Evolutionary conservation across 805 yeast species (phyloP), one percentile per base, ranked within the genome.

Genomic region (Clavispora asparagi): DNA sequence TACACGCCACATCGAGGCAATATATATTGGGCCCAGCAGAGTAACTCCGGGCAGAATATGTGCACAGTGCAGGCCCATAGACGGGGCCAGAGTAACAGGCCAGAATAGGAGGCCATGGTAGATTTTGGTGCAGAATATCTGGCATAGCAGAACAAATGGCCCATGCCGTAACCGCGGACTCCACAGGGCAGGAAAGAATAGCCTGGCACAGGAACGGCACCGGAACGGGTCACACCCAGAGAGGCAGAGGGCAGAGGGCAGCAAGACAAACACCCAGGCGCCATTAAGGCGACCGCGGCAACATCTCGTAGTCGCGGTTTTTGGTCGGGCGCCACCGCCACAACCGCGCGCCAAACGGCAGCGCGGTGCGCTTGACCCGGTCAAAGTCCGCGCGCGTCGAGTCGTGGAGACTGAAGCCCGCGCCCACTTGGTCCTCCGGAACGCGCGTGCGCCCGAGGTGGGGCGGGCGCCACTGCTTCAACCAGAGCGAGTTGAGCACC

Each of bases 401-500:
- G 38, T 35, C 12, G 17, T 41, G 48, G 25, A 55, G 40, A 3
- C 56, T 44, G 35, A 55, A 53, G 71, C 71, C 1, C 70, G 62
- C 32, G 57, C 74, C 90, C 91, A 89, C 40, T 68, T 67, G 59
- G 84, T 86, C 56, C 94, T 70, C 56, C 81, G 62, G 49, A 92
- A 70, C 0, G 96, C 88, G 51, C 37, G 25, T 23, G 17, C 35
- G 35, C 37, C n/a, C 37, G 13, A 33, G 25, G 25, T 23, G 37
- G 26, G 71, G 72, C 1, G 71, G 62, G 31, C 57, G 74, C 90
- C 92, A 89, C 40, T 69, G 67, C 59, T 85, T 86, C 56, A 92
- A 70, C 56, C 81, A 62, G 49, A 92, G 70, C 0, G 97, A 89
- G 51, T 87, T 86, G 40, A 84, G 57, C 26, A 94, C 91, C 19